phyloP scores from a whole-genome alignment of 1,139 yeast species.

The Blastobotrys malaysiensis region DNA sequence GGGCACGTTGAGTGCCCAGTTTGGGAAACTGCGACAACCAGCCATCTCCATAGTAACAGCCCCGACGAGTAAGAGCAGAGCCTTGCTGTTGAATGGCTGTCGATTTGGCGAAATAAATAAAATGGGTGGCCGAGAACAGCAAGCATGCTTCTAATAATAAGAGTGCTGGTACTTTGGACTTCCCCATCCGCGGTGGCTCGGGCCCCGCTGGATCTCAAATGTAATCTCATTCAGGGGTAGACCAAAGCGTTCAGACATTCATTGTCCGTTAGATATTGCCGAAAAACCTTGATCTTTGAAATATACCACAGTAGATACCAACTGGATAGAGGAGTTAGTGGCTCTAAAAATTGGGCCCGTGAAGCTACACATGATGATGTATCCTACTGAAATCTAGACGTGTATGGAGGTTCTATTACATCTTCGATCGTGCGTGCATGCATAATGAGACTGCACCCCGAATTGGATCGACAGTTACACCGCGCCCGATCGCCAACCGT shows the following conservation, averaged over 20 bases:
- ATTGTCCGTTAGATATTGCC: background rate
- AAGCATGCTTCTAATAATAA: background rate
- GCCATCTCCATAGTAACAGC: no score
- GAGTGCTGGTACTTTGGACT: background rate
- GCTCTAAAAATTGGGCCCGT: no score
- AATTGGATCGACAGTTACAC: background rate
- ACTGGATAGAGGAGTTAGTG: no score
- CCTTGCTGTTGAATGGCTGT: background rate
- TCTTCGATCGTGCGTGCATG: background rate
- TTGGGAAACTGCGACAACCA: background rate
- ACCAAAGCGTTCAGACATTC: background rate
- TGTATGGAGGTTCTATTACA: no score
- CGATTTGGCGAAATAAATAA: background rate
- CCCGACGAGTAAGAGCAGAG: no score
- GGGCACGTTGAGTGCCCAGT: background rate
- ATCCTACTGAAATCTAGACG: no score
- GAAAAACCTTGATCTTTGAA: slow-evolving; percentile 2
- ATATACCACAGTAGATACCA: no score
- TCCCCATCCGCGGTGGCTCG: background rate
- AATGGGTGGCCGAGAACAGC: background rate
- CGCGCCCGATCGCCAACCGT: background rate
- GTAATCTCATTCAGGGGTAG: background rate
- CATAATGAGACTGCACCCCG: background rate
- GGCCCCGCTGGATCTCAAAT: background rate
- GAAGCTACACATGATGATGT: no score